phyloP scores from a whole-genome alignment of 2,329 filamentous ascomycete genomes.

The Colletotrichum trifolii region DNA sequence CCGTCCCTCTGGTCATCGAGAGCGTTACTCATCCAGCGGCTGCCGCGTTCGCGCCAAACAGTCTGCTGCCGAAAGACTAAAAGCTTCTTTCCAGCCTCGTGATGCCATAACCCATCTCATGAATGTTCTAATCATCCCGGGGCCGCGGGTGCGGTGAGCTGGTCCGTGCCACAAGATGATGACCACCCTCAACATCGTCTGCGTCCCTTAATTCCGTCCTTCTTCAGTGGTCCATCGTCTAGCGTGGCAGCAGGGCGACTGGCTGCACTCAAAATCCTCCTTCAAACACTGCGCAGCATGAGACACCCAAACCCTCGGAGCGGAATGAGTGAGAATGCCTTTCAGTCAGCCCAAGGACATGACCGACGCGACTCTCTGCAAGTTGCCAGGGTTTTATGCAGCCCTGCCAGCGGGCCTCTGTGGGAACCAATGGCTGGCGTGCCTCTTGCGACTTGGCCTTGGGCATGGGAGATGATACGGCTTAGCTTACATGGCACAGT shows the following conservation, averaged over 20 bases:
- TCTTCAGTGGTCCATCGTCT: too few species aligned
- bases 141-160: conserved; percentile 15
- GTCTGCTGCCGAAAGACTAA: conserved; percentile 12
- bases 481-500: conserved; percentile 10
- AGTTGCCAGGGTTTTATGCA: not conserved
- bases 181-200: not conserved
- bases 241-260: too few species aligned
- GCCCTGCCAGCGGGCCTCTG: conserved; percentile 25
- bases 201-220: not conserved
- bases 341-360: conserved; percentile 20
- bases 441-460: not conserved
- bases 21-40: conserved; percentile 7
- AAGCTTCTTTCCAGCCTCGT: conserved; percentile 3
- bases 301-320: too few species aligned
- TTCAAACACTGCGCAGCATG: too few species aligned
- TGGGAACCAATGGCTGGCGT: conserved; percentile 10
- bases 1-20: too few species aligned
- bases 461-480: not conserved
- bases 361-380: conserved; percentile 1
- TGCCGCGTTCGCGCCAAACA: conserved; percentile 18
- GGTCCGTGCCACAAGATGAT: conserved; percentile 7
- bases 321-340: not conserved
- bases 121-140: not conserved
- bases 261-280: too few species aligned
- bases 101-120: too few species aligned